Base-by-base conservation (phyloP, 768 basidiomycete genomes). In the Amyloporia xantha region DNA sequence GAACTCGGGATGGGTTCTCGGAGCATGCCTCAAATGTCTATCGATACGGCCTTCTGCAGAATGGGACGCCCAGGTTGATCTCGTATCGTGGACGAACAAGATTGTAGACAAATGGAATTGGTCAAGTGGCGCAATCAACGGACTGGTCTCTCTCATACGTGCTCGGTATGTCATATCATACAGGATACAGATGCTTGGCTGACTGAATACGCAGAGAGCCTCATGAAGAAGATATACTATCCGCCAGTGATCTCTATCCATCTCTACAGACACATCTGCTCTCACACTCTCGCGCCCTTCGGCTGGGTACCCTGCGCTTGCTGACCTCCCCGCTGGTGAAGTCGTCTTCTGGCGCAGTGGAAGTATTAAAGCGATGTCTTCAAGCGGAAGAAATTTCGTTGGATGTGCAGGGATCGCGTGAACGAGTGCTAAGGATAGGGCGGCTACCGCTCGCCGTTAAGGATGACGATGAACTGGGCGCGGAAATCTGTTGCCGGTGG, bases 331-430 rank as follows among this genome's bases (percentile, higher is more conserved):
- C 71, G 2, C 58, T 79, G 9, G 68, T 85, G 4, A 59, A 72
- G 27, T 59, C 68, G 0, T 63, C 71, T 1, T 61, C 69, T 0
- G 74, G 72, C 37, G 68, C 71, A 12, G 61, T 68, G 13, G 83
- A 83, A 20, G 73, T 83, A 0, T 54, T 86, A 17, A 78, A 78
- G 55, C 74, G 77, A 23, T 87, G 87, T 60, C 62, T 92, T 20
- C 81, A 84, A 51, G 88, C 84, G 2, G 96, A 99, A 61, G 79
- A 89, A 50, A 80, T 87, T 4, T 69, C 86, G 2, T 62, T 96
- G 28, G 86, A 92, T 48, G 69, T 86, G 2, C 79, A 84, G 52
- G 88, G 91, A 38, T 86, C 86, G 2, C 75, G 95, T 28, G 95
- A 98, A 59, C 79, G 91, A 38, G 81, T 90, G 3, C 66, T 95